Base-by-base conservation (phyloP, 2,329 filamentous ascomycete species). In the Xylaria sp. region DNA sequence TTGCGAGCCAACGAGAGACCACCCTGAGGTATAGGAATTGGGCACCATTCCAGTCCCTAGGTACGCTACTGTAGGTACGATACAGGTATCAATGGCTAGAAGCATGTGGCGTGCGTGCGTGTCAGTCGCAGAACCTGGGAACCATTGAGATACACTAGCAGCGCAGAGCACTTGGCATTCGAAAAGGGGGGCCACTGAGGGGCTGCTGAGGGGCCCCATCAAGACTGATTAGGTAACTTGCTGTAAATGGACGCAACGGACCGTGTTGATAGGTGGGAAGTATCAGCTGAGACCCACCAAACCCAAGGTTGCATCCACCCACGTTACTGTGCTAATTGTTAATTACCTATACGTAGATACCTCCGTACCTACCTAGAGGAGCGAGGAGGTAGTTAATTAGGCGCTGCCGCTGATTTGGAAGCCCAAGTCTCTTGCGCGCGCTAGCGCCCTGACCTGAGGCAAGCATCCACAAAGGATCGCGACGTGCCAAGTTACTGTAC, bases 51-150 rank as follows among this genome's bases (percentile, higher is more conserved):
- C 63, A 60, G 50, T 13, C 43, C 36, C 13, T 9, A 46, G 60
- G 52, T 34, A 63, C 58, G 39, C 64, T 65, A 65, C 62, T 65
- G 62, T 65, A 65, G 60, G 65, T 67, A 67, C 60, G 32, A 46
- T 30, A 61, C 46, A 52, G 45, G 46, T 52, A 30, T 52, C 58
- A 45, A 53, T 45, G 30, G 58, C 30, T 62, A n/a, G 41, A 46
- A 46, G 55, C 41, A 59, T 62, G 41, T 30, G 36, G 36, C 36
- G 13, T 39, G 15, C 45, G 36, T 48, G 57, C 46, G 32, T 41
- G 32, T 12, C 25, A 25, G 50, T 45, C 18, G 45, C 48, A 53
- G 23, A 61, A 61, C 30, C 43, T 18, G 41, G 34, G 34, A 62
- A 55, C 36, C 46, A 50, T 30, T 50, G 18, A 46, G 50, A 45